phyloP scores from a whole-genome alignment of 2,329 filamentous ascomycete species.

The Trichophyton benhamiae region DNA sequence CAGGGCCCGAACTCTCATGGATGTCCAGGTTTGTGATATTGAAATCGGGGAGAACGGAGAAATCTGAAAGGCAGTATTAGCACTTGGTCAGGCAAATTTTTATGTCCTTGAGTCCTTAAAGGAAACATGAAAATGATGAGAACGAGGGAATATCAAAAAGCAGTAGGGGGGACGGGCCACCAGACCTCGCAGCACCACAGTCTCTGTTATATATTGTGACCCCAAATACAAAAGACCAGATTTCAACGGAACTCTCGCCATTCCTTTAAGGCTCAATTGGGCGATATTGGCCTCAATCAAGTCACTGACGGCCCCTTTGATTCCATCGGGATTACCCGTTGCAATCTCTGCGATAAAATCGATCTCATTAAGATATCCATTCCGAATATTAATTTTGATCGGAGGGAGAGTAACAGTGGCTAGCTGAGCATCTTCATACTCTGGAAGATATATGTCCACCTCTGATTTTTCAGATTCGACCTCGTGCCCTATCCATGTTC shows the following conservation, averaged over 20 bases:
- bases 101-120: neutral
- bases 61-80: slow-evolving; percentile 30
- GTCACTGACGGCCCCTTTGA: slow-evolving; percentile 71
- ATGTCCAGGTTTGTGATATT: slow-evolving; percentile 72
- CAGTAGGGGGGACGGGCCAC: neutral
- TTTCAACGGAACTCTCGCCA: slow-evolving; percentile 59
- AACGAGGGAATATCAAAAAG: slow-evolving; percentile 18
- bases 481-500: slow-evolving; percentile 67
- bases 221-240: slow-evolving; percentile 71
- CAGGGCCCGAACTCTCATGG: slow-evolving; percentile 51
- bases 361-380: slow-evolving; percentile 63
- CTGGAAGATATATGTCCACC: slow-evolving; percentile 67
- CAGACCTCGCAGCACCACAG: slow-evolving; percentile 69
- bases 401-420: slow-evolving; percentile 67
- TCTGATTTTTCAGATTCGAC: slow-evolving; percentile 61
- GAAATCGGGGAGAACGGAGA: slow-evolving; percentile 69
- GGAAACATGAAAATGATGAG: neutral
- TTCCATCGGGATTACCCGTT: slow-evolving; percentile 63
- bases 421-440: slow-evolving; percentile 64
- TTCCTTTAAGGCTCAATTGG: slow-evolving; percentile 58
- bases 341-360: slow-evolving; percentile 67
- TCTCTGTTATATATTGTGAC: slow-evolving; percentile 61
- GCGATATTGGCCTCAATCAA: slow-evolving; percentile 72
- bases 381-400: slow-evolving; percentile 61
- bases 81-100: neutral